A percentile compares a stretch with the other conserved stretches of the same genome.
Evolutionary conservation across 345 rosid species (phyloP).

Genomic region (Hibiscus mutabilis): DNA sequence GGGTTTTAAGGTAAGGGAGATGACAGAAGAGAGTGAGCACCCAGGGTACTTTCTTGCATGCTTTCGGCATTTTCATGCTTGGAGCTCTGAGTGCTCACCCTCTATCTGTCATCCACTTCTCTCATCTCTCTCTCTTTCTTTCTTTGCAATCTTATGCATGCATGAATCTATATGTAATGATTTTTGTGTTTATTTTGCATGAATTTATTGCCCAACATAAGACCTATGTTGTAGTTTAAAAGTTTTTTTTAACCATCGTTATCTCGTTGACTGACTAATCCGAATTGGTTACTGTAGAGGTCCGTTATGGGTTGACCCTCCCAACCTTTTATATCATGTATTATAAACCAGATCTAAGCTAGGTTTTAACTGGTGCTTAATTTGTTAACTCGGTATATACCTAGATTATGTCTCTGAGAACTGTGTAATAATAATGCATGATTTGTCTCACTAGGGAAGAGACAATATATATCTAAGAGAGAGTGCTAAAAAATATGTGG

Average conservation of each 20-base stretch:
- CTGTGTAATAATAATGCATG: no score
- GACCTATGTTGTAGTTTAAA: neutral
- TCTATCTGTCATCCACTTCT: slow-evolving; percentile 69
- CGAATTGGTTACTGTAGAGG: no score
- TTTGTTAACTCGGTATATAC: neutral
- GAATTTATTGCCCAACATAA: neutral
- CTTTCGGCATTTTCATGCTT: slow-evolving; percentile 77
- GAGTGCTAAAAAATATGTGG: neutral
- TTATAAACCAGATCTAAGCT: neutral
- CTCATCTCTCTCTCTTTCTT: slow-evolving; percentile 1
- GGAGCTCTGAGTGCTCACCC: slow-evolving; percentile 88
- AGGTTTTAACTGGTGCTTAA: neutral
- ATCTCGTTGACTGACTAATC: no score
- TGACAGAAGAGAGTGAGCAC: slow-evolving; percentile 99
- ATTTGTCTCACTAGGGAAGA: no score
- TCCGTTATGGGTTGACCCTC: no score
- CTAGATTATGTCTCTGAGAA: no score
- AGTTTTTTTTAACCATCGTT: no score
- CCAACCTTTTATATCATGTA: no score
- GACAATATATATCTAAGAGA: neutral
- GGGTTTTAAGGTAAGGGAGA: slow-evolving; percentile 98
- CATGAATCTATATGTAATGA: neutral
- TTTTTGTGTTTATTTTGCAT: slow-evolving; percentile 6
- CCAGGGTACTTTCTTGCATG: slow-evolving; percentile 75
- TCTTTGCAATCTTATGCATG: neutral